Evolutionary conservation across 441 rosid genomes (phyloP).

Genomic region (Gossypium lobatum): DNA sequence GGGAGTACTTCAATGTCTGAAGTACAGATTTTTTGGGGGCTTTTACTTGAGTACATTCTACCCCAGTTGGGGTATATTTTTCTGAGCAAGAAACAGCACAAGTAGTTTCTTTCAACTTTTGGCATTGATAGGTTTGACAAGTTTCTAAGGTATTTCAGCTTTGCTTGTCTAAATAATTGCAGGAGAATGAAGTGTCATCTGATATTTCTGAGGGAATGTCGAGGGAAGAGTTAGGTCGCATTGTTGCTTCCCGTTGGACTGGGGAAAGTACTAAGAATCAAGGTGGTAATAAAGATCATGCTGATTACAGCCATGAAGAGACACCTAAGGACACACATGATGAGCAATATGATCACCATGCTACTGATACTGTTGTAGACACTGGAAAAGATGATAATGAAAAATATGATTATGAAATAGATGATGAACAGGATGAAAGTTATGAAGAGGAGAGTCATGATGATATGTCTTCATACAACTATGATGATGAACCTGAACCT

Average conservation of each 20-base stretch:
- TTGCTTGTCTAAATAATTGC: conserved; percentile 8
- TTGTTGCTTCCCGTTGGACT: conserved; percentile 97
- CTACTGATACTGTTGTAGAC: conserved; percentile 70
- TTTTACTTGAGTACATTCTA: neutral
- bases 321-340: conserved; percentile 31
- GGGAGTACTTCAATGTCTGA: neutral
- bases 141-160: neutral
- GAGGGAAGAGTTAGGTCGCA: conserved; percentile 89
- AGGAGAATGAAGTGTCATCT: conserved; percentile 41
- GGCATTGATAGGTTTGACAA: conserved; percentile 2
- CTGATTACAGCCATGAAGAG: conserved; percentile 44
- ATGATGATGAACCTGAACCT: conserved; percentile 55
- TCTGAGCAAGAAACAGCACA: neutral
- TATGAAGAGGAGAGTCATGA: conserved; percentile 36
- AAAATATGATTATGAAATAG: conserved; percentile 29
- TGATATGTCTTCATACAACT: conserved; percentile 50
- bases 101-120: neutral
- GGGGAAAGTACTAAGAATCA: conserved; percentile 58
- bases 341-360: conserved; percentile 59
- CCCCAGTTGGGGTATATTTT: neutral
- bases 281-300: conserved; percentile 28
- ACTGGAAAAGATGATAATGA: conserved; percentile 31
- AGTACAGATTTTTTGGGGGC: neutral
- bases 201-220: conserved; percentile 66
- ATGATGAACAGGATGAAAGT: conserved; percentile 46